phyloP scores from a whole-genome alignment of 2,329 filamentous ascomycete genomes.

The Nemania abortiva region DNA sequence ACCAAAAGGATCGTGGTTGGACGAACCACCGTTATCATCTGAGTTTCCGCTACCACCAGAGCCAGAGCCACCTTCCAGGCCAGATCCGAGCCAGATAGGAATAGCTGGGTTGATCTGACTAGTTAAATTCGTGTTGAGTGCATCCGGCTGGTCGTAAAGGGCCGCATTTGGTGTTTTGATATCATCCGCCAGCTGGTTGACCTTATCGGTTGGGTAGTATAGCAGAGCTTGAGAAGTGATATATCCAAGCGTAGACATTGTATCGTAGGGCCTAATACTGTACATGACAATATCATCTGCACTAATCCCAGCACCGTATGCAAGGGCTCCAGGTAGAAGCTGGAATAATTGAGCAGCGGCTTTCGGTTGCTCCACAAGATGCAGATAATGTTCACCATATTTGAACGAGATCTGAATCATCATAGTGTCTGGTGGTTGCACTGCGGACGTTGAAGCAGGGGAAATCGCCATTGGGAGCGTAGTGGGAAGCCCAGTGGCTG shows the following conservation, averaged over 20 bases:
- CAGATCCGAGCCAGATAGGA: slow-evolving; percentile 67
- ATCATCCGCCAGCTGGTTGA: slow-evolving; percentile 75
- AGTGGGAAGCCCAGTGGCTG: slow-evolving; percentile 70
- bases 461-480: slow-evolving; percentile 80
- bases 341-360: slow-evolving; percentile 88
- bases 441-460: slow-evolving; percentile 68
- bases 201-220: slow-evolving; percentile 78
- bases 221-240: slow-evolving; percentile 84
- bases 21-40: slow-evolving; percentile 52
- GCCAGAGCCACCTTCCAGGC: slow-evolving; percentile 56
- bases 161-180: slow-evolving; percentile 77
- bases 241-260: slow-evolving; percentile 75
- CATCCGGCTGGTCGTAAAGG: slow-evolving; percentile 77
- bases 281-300: slow-evolving; percentile 72
- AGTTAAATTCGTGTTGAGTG: slow-evolving; percentile 79
- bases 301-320: slow-evolving; percentile 70
- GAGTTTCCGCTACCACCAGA: slow-evolving; percentile 55
- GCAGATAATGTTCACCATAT: slow-evolving; percentile 83
- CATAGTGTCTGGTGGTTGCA: slow-evolving; percentile 72
- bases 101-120: slow-evolving; percentile 86
- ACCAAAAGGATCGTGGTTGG: slow-evolving; percentile 58
- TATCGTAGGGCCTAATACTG: slow-evolving; percentile 82
- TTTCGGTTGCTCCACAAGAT: slow-evolving; percentile 77
- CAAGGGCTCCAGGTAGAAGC: slow-evolving; percentile 78
- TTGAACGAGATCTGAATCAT: slow-evolving; percentile 88